A percentile compares a stretch with the other conserved stretches of the same genome.
Evolutionary conservation across 1,284 basidiomycete genomes (phyloP).

Genomic region (Ceratobasidium sp.): DNA sequence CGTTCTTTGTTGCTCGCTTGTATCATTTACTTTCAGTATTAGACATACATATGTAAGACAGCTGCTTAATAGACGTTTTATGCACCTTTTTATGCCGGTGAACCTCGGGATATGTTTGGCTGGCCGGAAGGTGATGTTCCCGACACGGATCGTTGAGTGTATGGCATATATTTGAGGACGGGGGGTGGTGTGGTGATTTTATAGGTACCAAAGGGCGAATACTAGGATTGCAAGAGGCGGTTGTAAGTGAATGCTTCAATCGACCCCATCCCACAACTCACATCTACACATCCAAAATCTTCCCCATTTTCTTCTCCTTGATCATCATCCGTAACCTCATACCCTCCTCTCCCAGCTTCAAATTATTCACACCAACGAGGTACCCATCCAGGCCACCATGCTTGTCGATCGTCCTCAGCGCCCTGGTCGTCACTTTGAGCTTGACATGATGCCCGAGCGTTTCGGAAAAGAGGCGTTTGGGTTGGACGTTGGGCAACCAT

Average conservation of each 20-base stretch:
- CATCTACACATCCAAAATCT: constrained; percentile 14
- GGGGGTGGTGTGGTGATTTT: too few species aligned
- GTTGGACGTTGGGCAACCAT: constrained; percentile 89
- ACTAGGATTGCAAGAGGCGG: too few species aligned
- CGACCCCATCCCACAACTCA: neutral
- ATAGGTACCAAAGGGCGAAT: too few species aligned
- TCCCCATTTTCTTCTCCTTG: constrained; percentile 50
- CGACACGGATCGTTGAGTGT: too few species aligned
- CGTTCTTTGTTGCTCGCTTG: constrained; percentile 8
- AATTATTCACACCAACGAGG: constrained; percentile 70
- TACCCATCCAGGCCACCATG: constrained; percentile 84
- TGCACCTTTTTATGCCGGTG: too few species aligned
- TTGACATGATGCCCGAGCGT: constrained; percentile 66
- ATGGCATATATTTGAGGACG: too few species aligned
- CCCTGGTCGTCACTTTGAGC: constrained; percentile 77
- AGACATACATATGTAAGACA: neutral
- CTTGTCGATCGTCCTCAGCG: constrained; percentile 84
- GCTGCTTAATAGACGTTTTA: neutral
- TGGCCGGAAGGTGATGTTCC: too few species aligned
- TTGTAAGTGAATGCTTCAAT: neutral
- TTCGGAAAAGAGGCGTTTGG: constrained; percentile 75
- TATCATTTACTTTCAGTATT: neutral
- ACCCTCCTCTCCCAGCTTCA: constrained; percentile 76
- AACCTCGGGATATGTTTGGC: too few species aligned
- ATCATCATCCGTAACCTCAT: constrained; percentile 75